Conservation (phyloP, 1,284 basidiomycete genomes). For the Mycena citricolor region DNA sequence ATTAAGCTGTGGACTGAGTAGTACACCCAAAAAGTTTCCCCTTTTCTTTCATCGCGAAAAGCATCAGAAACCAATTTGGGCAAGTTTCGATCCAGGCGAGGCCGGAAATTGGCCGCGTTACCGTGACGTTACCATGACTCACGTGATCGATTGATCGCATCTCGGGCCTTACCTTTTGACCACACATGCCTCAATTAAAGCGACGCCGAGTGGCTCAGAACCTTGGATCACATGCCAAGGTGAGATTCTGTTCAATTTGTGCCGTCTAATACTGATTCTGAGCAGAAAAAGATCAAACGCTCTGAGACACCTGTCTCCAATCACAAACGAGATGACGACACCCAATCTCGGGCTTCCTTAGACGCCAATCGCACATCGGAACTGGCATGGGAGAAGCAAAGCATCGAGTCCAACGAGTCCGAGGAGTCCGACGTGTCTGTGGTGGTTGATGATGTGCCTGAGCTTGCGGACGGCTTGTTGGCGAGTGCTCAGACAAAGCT, state of each 20-base stretch:
- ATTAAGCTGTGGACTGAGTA: too few species aligned
- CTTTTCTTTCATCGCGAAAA: not conserved
- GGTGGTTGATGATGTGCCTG: not conserved
- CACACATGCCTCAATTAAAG: constrained; percentile 3
- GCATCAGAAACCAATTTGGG: not conserved
- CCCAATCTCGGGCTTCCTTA: too few species aligned
- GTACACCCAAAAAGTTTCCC: too few species aligned
- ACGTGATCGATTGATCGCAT: not conserved
- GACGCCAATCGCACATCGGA: too few species aligned
- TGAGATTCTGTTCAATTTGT: too few species aligned
- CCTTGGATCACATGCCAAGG: too few species aligned
- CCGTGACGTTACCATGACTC: constrained; percentile 3
- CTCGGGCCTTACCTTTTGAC: not conserved
- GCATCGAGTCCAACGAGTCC: too few species aligned
- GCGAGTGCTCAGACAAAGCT: not conserved
- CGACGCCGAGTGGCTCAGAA: not conserved
- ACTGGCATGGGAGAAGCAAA: too few species aligned
- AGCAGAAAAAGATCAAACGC: not conserved
- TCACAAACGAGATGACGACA: not conserved
- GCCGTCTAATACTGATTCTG: too few species aligned
- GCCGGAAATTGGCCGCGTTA: constrained; percentile 1
- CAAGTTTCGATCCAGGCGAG: not conserved
- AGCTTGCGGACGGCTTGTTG: not conserved
- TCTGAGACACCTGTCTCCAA: not conserved
- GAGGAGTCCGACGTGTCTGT: not conserved